These are phyloP conservation scores for Micractinium conductrix DNA, from an alignment of 139 green algal species.

Conservation along the genomic window DNA sequence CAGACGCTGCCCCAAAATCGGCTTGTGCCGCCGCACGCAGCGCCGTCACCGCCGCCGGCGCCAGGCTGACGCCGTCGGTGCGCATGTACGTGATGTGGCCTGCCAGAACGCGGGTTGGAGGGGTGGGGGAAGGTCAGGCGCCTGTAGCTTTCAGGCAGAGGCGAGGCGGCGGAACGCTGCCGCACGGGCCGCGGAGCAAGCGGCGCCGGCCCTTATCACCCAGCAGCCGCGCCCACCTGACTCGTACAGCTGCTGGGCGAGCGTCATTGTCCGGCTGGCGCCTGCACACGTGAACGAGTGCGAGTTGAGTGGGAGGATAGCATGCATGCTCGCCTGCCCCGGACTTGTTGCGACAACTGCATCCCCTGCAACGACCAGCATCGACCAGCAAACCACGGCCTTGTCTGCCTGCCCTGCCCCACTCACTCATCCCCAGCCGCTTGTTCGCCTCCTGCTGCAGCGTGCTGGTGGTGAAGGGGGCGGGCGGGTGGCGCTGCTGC, in stretches of 20 bases:
- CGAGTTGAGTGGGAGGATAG: neutral
- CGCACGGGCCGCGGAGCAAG: no score
- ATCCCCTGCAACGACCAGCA: neutral
- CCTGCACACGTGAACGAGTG: neutral
- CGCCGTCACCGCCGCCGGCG: slow-evolving; percentile 45
- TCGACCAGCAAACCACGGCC: neutral
- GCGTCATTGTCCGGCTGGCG: slow-evolving; percentile 78
- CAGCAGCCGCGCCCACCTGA: slow-evolving; percentile 31
- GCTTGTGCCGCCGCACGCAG: slow-evolving; percentile 51
- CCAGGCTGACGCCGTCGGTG: slow-evolving; percentile 85
- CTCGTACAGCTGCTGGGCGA: slow-evolving; percentile 94
- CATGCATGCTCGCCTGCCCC: no score
- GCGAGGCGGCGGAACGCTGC: no score
- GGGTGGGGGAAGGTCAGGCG: no score
- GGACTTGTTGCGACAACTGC: no score
- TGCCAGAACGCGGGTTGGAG: neutral
- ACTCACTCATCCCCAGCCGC: slow-evolving; percentile 71
- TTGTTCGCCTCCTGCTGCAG: slow-evolving; percentile 88
- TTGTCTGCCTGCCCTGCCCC: neutral
- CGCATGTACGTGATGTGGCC: slow-evolving; percentile 97
- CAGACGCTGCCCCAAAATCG: slow-evolving; percentile 40
- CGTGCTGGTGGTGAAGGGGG: slow-evolving; percentile 89
- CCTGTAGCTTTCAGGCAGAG: no score
- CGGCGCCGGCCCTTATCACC: no score
- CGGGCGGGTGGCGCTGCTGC: slow-evolving; percentile 57